Evolutionary conservation across 1,139 yeast genomes (phyloP).

Genomic region (Hemisphaericaspora xylanilytica): DNA sequence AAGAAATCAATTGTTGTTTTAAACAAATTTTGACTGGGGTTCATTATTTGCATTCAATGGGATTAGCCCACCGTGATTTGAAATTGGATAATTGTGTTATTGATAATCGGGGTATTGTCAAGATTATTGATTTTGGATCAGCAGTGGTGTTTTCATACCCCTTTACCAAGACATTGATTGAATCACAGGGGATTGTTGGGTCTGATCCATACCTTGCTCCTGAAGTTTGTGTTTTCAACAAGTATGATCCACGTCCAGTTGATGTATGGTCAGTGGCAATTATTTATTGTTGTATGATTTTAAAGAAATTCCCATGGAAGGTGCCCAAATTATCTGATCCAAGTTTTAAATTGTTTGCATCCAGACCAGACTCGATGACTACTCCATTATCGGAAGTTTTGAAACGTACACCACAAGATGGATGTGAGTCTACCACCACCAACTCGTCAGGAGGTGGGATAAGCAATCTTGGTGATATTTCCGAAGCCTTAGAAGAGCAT

Average conservation of each 20-base stretch:
- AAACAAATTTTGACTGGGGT: slow-evolving; percentile 84
- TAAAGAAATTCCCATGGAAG: slow-evolving; percentile 95
- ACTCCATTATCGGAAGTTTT: slow-evolving; percentile 40
- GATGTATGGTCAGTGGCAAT: slow-evolving; percentile 96
- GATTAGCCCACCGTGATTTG: slow-evolving; percentile 88
- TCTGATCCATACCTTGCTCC: slow-evolving; percentile 95
- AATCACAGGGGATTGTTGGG: slow-evolving; percentile 89
- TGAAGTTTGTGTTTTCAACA: slow-evolving; percentile 79
- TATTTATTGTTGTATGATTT: slow-evolving; percentile 90
- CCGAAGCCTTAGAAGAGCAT: too few relatives aligned
- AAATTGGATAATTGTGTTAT: slow-evolving; percentile 93
- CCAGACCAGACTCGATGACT: slow-evolving; percentile 32
- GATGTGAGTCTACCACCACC: slow-evolving; percentile 7
- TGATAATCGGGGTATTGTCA: slow-evolving; percentile 79
- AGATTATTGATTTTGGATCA: slow-evolving; percentile 89
- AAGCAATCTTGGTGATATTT: slow-evolving; percentile 30
- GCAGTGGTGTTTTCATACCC: slow-evolving; percentile 94
- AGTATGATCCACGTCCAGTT: slow-evolving; percentile 88
- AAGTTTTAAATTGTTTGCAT: slow-evolving; percentile 67
- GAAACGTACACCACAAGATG: slow-evolving; percentile 37
- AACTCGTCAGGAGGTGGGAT: slow-evolving; percentile 10
- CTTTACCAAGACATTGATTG: slow-evolving; percentile 73
- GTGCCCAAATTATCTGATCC: slow-evolving; percentile 86
- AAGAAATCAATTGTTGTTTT: slow-evolving; percentile 86
- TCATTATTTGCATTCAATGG: slow-evolving; percentile 79